Evolutionary conservation across 345 rosid genomes (phyloP).

Genomic region (Alliaria petiolata): DNA sequence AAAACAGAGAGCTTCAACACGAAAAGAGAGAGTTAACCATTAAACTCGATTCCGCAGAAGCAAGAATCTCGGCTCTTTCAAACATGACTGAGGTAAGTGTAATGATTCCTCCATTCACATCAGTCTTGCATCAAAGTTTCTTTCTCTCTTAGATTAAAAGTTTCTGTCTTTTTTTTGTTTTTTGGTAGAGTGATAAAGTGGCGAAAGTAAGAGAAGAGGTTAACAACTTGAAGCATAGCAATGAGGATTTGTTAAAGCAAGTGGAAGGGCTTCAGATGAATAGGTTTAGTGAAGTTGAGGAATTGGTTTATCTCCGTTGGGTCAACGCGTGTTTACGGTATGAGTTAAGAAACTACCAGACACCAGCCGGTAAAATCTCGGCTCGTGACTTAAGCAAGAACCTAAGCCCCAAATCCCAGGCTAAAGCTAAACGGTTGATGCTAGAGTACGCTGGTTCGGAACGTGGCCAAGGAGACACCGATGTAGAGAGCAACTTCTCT

Average conservation of each 20-base stretch:
- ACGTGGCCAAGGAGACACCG: conserved; percentile 94
- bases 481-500: conserved; percentile 79
- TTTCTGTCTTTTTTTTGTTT: neutral
- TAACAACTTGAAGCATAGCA: conserved; percentile 64
- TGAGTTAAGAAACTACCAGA: conserved; percentile 86
- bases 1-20: conserved; percentile 86
- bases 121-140: neutral
- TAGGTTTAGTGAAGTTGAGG: conserved; percentile 98
- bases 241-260: conserved; percentile 89
- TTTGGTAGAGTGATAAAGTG: conserved; percentile 62
- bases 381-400: conserved; percentile 93
- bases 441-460: conserved; percentile 92
- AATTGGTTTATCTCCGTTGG: conserved; percentile 98
- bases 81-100: conserved; percentile 85
- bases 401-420: conserved; percentile 85
- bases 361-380: conserved; percentile 77
- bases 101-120: neutral
- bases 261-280: conserved; percentile 98
- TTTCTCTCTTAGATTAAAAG: neutral
- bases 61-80: conserved; percentile 63
- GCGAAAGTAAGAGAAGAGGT: conserved; percentile 79
- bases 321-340: conserved; percentile 94
- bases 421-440: conserved; percentile 77
- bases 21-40: conserved; percentile 86
- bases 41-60: conserved; percentile 81